Conservation (phyloP, 2,329 filamentous ascomycete species). For the Cordyceps pruinosa region DNA sequence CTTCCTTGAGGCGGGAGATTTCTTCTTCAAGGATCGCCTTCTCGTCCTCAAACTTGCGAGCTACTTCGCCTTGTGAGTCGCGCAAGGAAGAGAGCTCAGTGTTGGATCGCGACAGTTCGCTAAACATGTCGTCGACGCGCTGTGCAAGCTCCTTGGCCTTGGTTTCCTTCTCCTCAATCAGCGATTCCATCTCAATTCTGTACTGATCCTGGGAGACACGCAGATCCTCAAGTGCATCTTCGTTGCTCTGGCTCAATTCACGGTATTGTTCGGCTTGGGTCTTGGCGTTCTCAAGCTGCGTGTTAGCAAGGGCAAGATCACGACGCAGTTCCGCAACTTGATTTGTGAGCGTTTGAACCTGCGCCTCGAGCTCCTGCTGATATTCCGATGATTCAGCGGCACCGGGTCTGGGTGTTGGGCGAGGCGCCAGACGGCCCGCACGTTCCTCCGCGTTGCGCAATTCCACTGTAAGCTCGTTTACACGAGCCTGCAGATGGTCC, state of each 20-base stretch:
- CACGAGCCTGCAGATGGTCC: conserved; percentile 81
- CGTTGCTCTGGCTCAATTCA: conserved; percentile 75
- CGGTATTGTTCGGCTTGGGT: conserved; percentile 82
- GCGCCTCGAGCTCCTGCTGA: conserved; percentile 47
- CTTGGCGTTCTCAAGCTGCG: conserved; percentile 75
- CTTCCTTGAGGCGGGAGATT: conserved; percentile 72
- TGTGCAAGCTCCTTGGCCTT: conserved; percentile 77
- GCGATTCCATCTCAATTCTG: conserved; percentile 73
- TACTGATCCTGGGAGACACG: conserved; percentile 79
- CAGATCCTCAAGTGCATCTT: conserved; percentile 77
- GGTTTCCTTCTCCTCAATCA: conserved; percentile 69
- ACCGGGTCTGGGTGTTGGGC: conserved; percentile 57
- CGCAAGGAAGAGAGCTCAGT: conserved; percentile 73
- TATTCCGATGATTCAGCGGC: conserved; percentile 37
- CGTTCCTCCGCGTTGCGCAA: conserved; percentile 85
- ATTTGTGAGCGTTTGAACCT: conserved; percentile 72
- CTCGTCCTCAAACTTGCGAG: conserved; percentile 69
- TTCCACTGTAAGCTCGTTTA: conserved; percentile 84
- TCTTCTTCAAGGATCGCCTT: conserved; percentile 73
- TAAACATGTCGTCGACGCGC: conserved; percentile 73
- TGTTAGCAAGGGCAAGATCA: conserved; percentile 72
- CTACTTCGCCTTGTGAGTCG: conserved; percentile 70
- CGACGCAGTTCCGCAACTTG: conserved; percentile 83
- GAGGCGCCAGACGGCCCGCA: conserved; percentile 72
- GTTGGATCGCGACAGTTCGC: conserved; percentile 76